Percentiles rank a stretch among this genome's conserved stretches.
Conservation (phyloP, 805 yeast genomes). For the Lipomyces chichibuensis region DNA sequence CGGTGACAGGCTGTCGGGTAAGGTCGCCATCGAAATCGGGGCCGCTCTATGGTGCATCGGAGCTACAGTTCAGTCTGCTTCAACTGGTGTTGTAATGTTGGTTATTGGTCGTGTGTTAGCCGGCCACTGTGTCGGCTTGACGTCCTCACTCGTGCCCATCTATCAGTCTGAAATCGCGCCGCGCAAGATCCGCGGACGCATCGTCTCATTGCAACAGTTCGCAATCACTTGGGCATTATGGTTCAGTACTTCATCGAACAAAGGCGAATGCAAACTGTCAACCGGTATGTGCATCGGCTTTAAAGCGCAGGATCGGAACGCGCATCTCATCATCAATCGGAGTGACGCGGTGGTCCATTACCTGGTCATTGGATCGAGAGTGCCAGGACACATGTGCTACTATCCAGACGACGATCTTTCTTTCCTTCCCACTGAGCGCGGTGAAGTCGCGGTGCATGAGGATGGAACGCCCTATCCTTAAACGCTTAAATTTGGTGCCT, state of each 20-base stretch:
- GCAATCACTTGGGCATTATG: conserved; percentile 45
- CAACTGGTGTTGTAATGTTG: conserved; percentile 44
- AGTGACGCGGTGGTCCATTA: too few relatives aligned
- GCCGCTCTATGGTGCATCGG: conserved; percentile 35
- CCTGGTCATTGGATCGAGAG: too few relatives aligned
- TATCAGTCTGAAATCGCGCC: conserved; percentile 41
- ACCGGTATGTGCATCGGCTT: too few relatives aligned
- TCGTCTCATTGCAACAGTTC: conserved; percentile 44
- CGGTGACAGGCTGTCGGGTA: conserved; percentile 45
- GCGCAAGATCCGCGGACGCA: conserved; percentile 39
- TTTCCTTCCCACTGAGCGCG: too few relatives aligned
- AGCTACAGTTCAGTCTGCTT: conserved; percentile 40
- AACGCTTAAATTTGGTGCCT: too few relatives aligned
- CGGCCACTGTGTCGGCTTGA: conserved; percentile 60
- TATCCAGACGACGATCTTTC: too few relatives aligned
- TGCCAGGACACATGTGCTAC: too few relatives aligned
- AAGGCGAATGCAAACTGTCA: too few relatives aligned
- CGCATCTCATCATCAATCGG: too few relatives aligned
- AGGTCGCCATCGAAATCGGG: conserved; percentile 31
- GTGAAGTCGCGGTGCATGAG: too few relatives aligned
- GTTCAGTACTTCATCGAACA: conserved; percentile 44
- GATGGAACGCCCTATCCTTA: too few relatives aligned
- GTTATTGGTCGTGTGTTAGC: conserved; percentile 54
- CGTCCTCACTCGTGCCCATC: conserved; percentile 56
- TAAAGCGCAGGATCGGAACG: too few relatives aligned